Evolutionary conservation across 139 green algal genomes (phyloP), one percentile per base, ranked within the genome.

Genomic region (Micromonas pusilla): DNA sequence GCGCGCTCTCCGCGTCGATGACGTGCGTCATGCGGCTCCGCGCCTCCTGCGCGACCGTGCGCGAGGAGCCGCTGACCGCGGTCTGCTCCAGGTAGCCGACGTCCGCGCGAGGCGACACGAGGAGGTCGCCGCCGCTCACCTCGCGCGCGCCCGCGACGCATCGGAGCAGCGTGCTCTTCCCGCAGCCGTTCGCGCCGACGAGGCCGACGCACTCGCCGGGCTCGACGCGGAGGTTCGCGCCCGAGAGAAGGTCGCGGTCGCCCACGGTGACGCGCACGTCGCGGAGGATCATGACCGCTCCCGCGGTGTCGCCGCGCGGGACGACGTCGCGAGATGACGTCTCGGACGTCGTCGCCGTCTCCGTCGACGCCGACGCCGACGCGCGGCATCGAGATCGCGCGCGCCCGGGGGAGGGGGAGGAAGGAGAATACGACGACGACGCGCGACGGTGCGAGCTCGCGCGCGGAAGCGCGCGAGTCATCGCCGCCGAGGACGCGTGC

Each of bases 51-150:
- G 79, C 89, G 26, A 92, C 86, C 5, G 85, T 90, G 21, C 66
- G 65, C 21, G 32, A 78, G 3, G 79, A 87, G 13, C 89, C 89
- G 32, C 73, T 84, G 36, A 92, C 86, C 0, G 84, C 89, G 1
- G 83, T 91, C 80, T 92, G 86, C 62, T 87, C 85, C 38, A 91
- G 71, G 70, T 88, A 90, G 0, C 88, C 88, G 52, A 92, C 33
- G 0, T 73, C 67, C 3, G 62, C 32, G 31, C n/a, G 20, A 13
- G 31, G 25, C 53, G 34, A 32, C 4, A 80, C 62, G 23, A 1
- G 20, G 2, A 26, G 23, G 19, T 62, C 31, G 37, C 74, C 74
- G 32, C 16, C 34, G 60, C 85, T 76, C 32, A 84, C 73, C 68
- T 57, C 52, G 9, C 77, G 39, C 1, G 78, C 26, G 1, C 86